phyloP scores from a whole-genome alignment of 2,329 filamentous ascomycete species.

The Fusarium compactum region DNA sequence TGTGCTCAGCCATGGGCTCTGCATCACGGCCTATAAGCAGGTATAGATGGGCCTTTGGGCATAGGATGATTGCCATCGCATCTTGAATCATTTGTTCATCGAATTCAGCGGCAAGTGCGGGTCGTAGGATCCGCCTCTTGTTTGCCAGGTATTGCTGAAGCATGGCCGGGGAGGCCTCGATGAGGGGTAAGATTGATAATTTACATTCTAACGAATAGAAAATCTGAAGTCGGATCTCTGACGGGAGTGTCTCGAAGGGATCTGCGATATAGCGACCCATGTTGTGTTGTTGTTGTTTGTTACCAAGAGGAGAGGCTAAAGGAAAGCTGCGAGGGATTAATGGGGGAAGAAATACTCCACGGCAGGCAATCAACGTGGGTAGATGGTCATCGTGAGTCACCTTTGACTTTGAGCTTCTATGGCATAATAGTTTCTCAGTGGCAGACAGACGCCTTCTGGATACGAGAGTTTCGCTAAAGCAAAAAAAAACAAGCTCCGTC shows the following conservation, averaged over 20 bases:
- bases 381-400: neutral
- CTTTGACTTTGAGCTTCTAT: neutral
- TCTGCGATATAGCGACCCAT: neutral
- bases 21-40: neutral
- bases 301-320: neutral
- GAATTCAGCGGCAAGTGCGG: slow-evolving; percentile 9
- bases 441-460: neutral
- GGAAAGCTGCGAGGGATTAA: accelerated
- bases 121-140: slow-evolving; percentile 2
- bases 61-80: slow-evolving; percentile 20
- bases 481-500: accelerated
- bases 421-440: accelerated
- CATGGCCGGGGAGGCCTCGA: slow-evolving; percentile 22
- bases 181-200: neutral
- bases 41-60: neutral
- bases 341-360: neutral
- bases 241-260: slow-evolving; percentile 12
- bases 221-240: slow-evolving; percentile 13
- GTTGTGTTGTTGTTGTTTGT: neutral
- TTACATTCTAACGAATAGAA: neutral
- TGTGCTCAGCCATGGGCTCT: neutral
- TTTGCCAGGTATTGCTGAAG: slow-evolving; percentile 16
- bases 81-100: slow-evolving; percentile 27
- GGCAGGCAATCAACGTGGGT: accelerated
- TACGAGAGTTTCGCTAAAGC: neutral